phyloP scores from a whole-genome alignment of 768 basidiomycete genomes.

The Tulasnella sp. region DNA sequence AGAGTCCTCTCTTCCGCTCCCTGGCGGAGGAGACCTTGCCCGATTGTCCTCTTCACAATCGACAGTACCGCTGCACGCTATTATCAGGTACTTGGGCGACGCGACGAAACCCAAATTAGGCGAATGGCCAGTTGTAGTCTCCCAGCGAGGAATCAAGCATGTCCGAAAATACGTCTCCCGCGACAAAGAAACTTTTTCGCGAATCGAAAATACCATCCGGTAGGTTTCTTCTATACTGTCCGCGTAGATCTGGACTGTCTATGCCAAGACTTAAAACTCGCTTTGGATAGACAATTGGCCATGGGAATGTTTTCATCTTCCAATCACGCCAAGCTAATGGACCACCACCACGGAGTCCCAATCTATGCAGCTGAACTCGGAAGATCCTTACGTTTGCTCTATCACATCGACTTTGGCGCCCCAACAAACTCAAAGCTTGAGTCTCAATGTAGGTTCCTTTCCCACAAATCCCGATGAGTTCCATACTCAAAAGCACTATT shows the following conservation, averaged over 20 bases:
- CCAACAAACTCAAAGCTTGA: not conserved
- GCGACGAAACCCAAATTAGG: not conserved
- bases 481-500: not conserved
- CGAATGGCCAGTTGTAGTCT: not conserved
- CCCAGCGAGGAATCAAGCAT: not conserved
- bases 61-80: not conserved
- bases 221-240: not conserved
- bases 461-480: not conserved
- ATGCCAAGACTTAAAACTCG: not conserved
- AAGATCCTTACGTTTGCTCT: slow-evolving; percentile 41
- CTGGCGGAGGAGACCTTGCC: not conserved
- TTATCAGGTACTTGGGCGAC: not conserved
- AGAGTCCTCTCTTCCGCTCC: not conserved
- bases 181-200: not conserved
- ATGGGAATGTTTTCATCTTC: slow-evolving; percentile 60
- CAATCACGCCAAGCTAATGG: slow-evolving; percentile 54
- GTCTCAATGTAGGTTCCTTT: not conserved
- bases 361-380: slow-evolving; percentile 66
- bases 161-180: not conserved
- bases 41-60: not conserved
- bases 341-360: slow-evolving; percentile 39
- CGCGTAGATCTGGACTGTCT: not conserved
- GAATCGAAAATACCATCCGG: not conserved
- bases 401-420: slow-evolving; percentile 13
- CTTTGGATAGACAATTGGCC: slow-evolving; percentile 49